phyloP scores from a whole-genome alignment of 306 rosid genomes.

The Medicago ruthenica region DNA sequence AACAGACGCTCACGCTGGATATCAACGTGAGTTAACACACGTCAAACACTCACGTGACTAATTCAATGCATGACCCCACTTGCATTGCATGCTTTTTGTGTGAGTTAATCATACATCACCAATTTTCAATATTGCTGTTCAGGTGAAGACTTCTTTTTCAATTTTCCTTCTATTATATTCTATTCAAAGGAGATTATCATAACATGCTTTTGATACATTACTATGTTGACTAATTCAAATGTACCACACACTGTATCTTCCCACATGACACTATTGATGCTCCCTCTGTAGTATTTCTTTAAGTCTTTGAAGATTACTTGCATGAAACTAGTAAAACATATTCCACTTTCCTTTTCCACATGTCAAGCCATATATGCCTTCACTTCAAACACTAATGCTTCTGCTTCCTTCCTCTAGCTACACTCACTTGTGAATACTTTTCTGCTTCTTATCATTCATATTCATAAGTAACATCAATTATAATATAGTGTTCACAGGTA shows the following conservation, averaged over 20 bases:
- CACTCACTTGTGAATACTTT: constrained; percentile 30
- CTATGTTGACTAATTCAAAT: constrained; percentile 91
- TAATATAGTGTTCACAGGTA: constrained; percentile 43
- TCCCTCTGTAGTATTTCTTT: constrained; percentile 41
- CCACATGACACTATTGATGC: constrained; percentile 38
- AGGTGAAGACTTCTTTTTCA: constrained; percentile 32
- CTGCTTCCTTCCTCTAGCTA: constrained; percentile 47
- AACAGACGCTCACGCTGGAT: too few species aligned
- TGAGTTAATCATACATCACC: constrained; percentile 54
- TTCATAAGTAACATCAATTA: constrained; percentile 34
- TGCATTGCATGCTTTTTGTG: constrained; percentile 59
- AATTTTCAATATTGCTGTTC: constrained; percentile 37
- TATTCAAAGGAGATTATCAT: constrained; percentile 65
- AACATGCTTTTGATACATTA: constrained; percentile 81
- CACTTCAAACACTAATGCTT: constrained; percentile 38
- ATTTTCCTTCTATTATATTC: constrained; percentile 2
- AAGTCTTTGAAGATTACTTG: constrained; percentile 58
- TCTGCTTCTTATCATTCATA: constrained; percentile 44
- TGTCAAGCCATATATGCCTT: constrained; percentile 41
- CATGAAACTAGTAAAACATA: constrained; percentile 57
- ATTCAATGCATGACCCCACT: constrained; percentile 52
- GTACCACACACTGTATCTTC: constrained; percentile 49
- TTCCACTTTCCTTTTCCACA: constrained; percentile 45
- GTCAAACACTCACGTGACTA: too few species aligned
- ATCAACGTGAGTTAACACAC: too few species aligned